Conservation (phyloP, 331 rosid species). For the Ulmus americana region DNA sequence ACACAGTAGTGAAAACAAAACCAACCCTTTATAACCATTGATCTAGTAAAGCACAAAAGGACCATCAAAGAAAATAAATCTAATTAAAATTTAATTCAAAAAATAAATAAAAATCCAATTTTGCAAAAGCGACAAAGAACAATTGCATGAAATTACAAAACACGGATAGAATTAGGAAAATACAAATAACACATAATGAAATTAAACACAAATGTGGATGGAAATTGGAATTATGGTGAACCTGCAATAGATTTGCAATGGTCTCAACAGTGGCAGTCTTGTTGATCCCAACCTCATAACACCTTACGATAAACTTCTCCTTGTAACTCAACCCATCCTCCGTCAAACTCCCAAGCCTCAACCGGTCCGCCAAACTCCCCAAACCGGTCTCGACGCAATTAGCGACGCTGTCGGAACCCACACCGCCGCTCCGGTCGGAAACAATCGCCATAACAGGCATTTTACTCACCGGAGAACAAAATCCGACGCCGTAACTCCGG, state of each 20-base stretch:
- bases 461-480: constrained; percentile 8
- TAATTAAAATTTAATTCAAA: neutral
- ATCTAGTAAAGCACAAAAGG: neutral
- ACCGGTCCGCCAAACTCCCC: constrained; percentile 57
- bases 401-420: constrained; percentile 24
- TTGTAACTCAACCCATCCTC: constrained; percentile 80
- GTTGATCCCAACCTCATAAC: constrained; percentile 96
- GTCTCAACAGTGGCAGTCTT: constrained; percentile 97
- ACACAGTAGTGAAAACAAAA: neutral
- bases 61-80: neutral
- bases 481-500: constrained; percentile 28
- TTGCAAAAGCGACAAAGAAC: neutral
- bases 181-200: neutral
- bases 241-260: constrained; percentile 94
- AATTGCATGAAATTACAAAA: neutral
- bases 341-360: constrained; percentile 74
- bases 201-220: neutral
- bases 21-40: neutral
- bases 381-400: constrained; percentile 35
- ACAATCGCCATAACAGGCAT: constrained; percentile 38
- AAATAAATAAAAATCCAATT: neutral
- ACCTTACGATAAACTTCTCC: constrained; percentile 84
- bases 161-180: neutral
- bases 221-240: constrained; percentile 4
- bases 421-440: constrained; percentile 36